phyloP scores from a whole-genome alignment of 805 yeast genomes.

The Lipomyces kockii region DNA sequence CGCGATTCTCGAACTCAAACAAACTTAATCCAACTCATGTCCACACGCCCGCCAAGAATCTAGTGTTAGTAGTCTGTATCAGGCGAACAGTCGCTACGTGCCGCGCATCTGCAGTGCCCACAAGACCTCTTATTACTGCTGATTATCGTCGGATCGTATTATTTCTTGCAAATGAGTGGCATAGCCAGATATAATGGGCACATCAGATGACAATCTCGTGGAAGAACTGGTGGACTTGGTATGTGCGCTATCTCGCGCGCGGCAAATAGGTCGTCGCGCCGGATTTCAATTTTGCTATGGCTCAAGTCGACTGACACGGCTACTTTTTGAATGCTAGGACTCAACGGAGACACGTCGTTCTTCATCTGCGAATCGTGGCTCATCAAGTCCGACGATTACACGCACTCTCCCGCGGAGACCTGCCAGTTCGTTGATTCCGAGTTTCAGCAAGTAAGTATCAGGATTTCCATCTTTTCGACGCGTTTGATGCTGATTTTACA shows the following conservation, averaged over 20 bases:
- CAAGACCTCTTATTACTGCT: not conserved
- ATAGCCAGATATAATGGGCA: conserved; percentile 2
- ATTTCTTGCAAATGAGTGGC: not conserved
- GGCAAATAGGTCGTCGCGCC: not conserved
- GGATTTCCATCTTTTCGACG: not conserved
- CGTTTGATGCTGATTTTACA: not conserved
- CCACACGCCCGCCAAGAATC: not conserved
- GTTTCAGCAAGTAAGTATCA: not conserved
- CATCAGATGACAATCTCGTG: not conserved
- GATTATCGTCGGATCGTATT: not conserved
- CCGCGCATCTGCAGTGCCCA: not conserved
- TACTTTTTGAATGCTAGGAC: not conserved
- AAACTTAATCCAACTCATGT: not conserved
- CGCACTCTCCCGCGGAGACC: not conserved
- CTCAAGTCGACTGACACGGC: not conserved
- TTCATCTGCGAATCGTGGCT: not conserved
- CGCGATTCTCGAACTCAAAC: not conserved
- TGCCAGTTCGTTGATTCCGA: not conserved
- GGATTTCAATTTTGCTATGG: not conserved
- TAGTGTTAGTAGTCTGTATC: not conserved
- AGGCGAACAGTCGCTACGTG: not conserved
- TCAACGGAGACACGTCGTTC: not conserved
- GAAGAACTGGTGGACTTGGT: conserved; percentile 9
- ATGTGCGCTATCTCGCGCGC: not conserved
- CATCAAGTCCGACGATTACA: not conserved